Evolutionary conservation across 257 asterid species (phyloP).

Genomic region (Lycium barbarum): DNA sequence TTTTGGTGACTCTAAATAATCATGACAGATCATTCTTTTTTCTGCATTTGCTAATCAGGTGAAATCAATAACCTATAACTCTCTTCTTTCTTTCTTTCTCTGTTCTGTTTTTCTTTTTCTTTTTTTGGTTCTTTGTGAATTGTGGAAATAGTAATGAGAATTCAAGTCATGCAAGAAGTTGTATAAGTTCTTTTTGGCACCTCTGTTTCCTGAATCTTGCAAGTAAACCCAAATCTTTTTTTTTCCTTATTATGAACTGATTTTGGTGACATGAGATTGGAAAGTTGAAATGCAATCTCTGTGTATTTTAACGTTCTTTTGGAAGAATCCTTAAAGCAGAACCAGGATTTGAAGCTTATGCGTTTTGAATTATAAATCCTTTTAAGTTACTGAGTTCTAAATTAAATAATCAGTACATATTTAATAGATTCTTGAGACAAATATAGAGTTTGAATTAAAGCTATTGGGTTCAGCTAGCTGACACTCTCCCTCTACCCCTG

Average conservation of each 20-base stretch:
- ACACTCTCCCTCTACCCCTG: too few species aligned
- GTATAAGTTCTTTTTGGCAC: not conserved
- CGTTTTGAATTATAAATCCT: too few species aligned
- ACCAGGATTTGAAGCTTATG: not conserved
- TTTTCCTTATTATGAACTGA: too few species aligned
- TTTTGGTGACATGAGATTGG: not conserved
- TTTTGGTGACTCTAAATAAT: constrained; percentile 18
- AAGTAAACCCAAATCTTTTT: not conserved
- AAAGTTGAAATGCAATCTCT: not conserved
- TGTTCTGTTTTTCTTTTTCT: not conserved
- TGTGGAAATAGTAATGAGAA: not conserved
- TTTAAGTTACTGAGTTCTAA: not conserved
- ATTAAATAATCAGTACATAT: too few species aligned
- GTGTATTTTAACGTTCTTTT: not conserved
- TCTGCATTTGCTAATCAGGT: constrained; percentile 48
- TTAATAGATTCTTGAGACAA: too few species aligned
- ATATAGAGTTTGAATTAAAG: too few species aligned
- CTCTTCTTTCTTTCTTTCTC: not conserved
- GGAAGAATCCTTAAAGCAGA: not conserved
- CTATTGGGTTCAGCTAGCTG: too few species aligned
- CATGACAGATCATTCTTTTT: constrained; percentile 41
- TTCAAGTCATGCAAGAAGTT: not conserved
- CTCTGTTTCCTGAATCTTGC: not conserved
- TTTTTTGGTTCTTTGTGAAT: too few species aligned
- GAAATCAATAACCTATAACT: constrained; percentile 27